Evolutionary conservation across 2,329 filamentous ascomycete species (phyloP), one percentile per base, ranked within the genome.

Genomic region (Penicillium sp.): DNA sequence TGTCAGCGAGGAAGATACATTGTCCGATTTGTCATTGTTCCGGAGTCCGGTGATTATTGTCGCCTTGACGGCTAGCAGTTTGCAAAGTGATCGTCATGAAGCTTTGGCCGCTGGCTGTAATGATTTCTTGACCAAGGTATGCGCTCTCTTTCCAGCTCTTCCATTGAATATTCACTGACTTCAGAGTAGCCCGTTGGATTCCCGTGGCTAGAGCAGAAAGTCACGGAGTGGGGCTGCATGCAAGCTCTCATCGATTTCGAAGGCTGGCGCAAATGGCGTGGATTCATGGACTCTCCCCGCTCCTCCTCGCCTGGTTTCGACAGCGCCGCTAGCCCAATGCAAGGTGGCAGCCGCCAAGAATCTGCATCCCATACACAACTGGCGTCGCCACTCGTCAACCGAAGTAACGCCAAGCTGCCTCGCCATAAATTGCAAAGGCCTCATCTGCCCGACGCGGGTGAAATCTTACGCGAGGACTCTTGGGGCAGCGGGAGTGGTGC

Each of bases 141-240:
- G 81, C 63, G 47, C 6, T 24, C 16, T 54, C 49, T 43, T 16
- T 5, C n/a, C 56, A 26, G 50, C 41, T 5, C 39, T 38, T 21
- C 7, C 48, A 34, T 16, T 45, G n/a, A 28, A 41, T 51, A 18
- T 49, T 57, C 38, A 59, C 51, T 5, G 23, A 44, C n/a, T 31
- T 5, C 31, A 29, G 10, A 44, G 41, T 67, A 96, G 90, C 94
- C 94, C 18, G 93, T 99, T 62, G 95, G 95, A 70, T 96, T 96
- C 68, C 88, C 95, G 54, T 99, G 93, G 92, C 83, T 99, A 24
- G 90, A 96, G 71, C 85, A 93, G 52, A 99, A 99, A 73, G 92
- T 97, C 63, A 96, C 95, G 76, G 94, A 99, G 79, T 99, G 94
- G 94, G 94, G 94, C 51, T 97, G 94, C 77, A 99, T 99, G 94